phyloP scores from a whole-genome alignment of 106 monocot species.

The Platanthera guangdongensis region DNA sequence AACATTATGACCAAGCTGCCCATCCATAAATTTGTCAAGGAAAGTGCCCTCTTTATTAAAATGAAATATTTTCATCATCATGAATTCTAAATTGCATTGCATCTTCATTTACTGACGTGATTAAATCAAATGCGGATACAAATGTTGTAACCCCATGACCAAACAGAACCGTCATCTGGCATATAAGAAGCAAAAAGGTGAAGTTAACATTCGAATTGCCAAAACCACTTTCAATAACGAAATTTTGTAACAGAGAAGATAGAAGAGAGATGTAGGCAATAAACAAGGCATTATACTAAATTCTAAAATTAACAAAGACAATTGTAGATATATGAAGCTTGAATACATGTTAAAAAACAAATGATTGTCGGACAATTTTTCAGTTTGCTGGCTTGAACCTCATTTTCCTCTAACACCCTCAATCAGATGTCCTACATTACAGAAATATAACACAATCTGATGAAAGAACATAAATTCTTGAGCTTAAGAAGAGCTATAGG shows the following conservation, averaged over 20 bases:
- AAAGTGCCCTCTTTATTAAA: conserved; percentile 4
- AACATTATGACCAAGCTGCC: conserved; percentile 61
- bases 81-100: neutral
- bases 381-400: neutral
- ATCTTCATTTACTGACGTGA: neutral
- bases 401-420: neutral
- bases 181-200: conserved; percentile 12
- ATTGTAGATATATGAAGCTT: neutral
- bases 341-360: neutral
- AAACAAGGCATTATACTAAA: neutral
- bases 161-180: conserved; percentile 77
- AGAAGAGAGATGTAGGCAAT: neutral
- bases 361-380: neutral
- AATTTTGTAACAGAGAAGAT: neutral
- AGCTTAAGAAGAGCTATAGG: no score
- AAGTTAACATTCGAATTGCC: neutral
- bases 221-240: neutral
- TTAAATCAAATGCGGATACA: conserved; percentile 52
- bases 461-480: no score
- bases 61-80: neutral
- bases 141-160: conserved; percentile 90
- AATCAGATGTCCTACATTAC: neutral
- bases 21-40: conserved; percentile 65
- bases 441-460: no score
- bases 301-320: neutral